phyloP scores from a whole-genome alignment of 108 stramenopile species.

The Aurantiochytrium sp. region DNA sequence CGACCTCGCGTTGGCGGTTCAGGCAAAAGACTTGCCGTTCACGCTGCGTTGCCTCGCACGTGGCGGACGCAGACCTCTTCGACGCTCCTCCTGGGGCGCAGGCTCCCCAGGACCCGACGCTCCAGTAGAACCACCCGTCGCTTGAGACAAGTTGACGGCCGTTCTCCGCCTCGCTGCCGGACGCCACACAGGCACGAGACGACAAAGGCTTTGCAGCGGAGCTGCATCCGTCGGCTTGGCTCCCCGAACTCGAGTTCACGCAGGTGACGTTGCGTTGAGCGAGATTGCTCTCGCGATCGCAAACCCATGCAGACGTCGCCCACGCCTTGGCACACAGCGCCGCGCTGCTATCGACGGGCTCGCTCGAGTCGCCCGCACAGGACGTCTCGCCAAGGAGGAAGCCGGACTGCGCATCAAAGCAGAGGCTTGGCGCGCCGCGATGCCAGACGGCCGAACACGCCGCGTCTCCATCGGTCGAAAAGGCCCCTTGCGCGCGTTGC shows the following conservation, averaged over 20 bases:
- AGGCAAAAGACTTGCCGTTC: neutral
- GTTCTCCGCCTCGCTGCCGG: too few species aligned
- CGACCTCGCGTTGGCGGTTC: neutral
- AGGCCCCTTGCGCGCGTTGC: too few species aligned
- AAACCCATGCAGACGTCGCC: neutral
- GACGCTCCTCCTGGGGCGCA: neutral
- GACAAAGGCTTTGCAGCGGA: neutral
- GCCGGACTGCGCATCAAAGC: neutral
- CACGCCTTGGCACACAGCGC: neutral
- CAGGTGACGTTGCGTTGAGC: neutral
- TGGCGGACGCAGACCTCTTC: too few species aligned
- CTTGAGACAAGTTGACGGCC: neutral
- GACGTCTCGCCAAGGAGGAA: neutral
- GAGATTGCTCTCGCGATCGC: neutral
- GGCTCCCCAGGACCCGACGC: neutral
- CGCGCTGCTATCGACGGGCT: neutral
- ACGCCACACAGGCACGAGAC: too few species aligned
- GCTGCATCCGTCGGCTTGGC: neutral
- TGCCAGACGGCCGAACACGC: neutral
- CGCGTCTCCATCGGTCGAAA: too few species aligned
- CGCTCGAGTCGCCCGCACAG: neutral
- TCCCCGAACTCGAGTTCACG: neutral
- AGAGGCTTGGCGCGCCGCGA: neutral
- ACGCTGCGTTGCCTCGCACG: neutral
- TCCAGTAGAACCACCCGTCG: neutral